These are phyloP conservation scores for Eutrema heterophyllum DNA, from an alignment of 345 rosid genomes.

Conservation along the genomic window DNA sequence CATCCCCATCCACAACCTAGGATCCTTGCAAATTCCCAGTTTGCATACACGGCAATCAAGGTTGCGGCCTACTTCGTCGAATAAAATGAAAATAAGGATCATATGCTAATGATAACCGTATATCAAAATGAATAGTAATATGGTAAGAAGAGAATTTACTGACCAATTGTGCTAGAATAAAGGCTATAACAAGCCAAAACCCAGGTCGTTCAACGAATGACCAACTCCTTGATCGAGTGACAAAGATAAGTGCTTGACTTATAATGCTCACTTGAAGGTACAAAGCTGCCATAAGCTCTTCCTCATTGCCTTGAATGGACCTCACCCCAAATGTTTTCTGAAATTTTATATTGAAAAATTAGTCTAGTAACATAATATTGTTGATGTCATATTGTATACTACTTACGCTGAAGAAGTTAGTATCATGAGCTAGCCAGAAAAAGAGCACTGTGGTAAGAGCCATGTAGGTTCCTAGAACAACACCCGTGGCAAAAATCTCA, in stretches of 20 bases:
- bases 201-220: conserved; percentile 72
- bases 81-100: background rate
- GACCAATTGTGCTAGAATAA: conserved; percentile 65
- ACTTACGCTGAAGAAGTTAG: conserved; percentile 61
- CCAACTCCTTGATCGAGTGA: conserved; percentile 80
- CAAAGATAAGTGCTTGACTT: conserved; percentile 87
- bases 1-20: conserved; percentile 79
- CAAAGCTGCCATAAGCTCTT: conserved; percentile 65
- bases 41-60: conserved; percentile 56
- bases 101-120: background rate
- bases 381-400: background rate
- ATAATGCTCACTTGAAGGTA: conserved; percentile 89
- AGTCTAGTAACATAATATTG: background rate
- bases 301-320: conserved; percentile 32
- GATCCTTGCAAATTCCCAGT: conserved; percentile 64
- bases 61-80: conserved; percentile 51
- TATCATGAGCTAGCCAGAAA: conserved; percentile 63
- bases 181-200: conserved; percentile 45
- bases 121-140: background rate
- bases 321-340: conserved; percentile 52
- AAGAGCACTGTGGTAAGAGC: conserved; percentile 56
- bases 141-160: conserved; percentile 8
- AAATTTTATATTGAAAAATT: background rate
- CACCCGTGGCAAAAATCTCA: conserved; percentile 69
- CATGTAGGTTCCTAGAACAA: conserved; percentile 71